Conservation (phyloP, 1,284 basidiomycete species). For the Ganoderma lingzhi region DNA sequence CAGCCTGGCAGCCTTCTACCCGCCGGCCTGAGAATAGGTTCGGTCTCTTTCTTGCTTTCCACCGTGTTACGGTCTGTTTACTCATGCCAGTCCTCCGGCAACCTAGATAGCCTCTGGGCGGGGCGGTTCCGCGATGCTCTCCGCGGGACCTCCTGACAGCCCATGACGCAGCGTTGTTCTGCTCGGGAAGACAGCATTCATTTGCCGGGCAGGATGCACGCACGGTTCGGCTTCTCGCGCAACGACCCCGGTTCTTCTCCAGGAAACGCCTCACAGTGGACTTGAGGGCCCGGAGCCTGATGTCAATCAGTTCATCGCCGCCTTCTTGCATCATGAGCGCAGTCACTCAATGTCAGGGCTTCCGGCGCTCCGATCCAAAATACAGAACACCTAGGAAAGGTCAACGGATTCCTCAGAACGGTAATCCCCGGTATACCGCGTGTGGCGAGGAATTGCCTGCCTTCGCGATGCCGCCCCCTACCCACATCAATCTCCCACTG, state of each 20-base stretch:
- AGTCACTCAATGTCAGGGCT: slow-evolving; percentile 31
- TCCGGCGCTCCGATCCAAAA: slow-evolving; percentile 33
- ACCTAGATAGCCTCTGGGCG: slow-evolving; percentile 27
- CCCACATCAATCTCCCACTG: slow-evolving; percentile 26
- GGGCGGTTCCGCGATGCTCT: slow-evolving; percentile 8
- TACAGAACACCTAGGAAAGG: slow-evolving; percentile 22
- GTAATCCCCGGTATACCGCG: slow-evolving; percentile 12
- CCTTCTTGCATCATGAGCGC: slow-evolving; percentile 34
- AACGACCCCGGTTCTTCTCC: slow-evolving; percentile 20
- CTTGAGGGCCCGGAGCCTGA: slow-evolving; percentile 32
- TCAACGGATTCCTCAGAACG: slow-evolving; percentile 27
- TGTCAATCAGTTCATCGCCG: slow-evolving; percentile 34
- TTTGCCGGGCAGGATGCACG: slow-evolving; percentile 21
- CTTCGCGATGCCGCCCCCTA: slow-evolving; percentile 15
- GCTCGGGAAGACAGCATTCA: slow-evolving; percentile 28
- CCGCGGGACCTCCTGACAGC: slow-evolving; percentile 21
- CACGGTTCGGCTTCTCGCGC: slow-evolving; percentile 20
- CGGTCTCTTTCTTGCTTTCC: slow-evolving; percentile 25
- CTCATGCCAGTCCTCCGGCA: slow-evolving; percentile 28
- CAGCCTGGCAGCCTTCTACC: slow-evolving; percentile 18
- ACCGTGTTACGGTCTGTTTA: slow-evolving; percentile 12
- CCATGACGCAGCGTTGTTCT: slow-evolving; percentile 22
- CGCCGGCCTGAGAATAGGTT: slow-evolving; percentile 21
- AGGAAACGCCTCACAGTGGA: slow-evolving; percentile 24
- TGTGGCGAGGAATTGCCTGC: slow-evolving; percentile 21